These are phyloP conservation scores for Catunica adiposa DNA, from an alignment of 2,329 filamentous ascomycete species.

Conservation along the genomic window DNA sequence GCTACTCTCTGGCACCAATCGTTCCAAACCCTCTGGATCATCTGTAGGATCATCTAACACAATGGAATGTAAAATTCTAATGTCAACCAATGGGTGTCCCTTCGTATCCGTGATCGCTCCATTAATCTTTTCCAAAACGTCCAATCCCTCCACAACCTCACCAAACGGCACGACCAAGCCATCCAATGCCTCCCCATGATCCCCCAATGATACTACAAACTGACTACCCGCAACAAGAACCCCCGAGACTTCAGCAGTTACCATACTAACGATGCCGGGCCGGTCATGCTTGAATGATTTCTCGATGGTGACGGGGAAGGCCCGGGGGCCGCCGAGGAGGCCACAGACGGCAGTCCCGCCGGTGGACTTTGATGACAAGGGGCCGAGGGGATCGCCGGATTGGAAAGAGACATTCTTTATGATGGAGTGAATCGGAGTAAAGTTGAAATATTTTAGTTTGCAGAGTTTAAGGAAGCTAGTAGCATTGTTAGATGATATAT, in stretches of 20 bases:
- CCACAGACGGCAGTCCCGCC: constrained; percentile 92
- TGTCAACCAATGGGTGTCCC: constrained; percentile 80
- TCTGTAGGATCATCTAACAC: constrained; percentile 83
- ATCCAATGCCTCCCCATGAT: constrained; percentile 78
- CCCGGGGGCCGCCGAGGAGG: constrained; percentile 52
- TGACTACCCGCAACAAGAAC: constrained; percentile 73
- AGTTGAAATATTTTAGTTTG: constrained; percentile 99
- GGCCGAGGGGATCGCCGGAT: constrained; percentile 84
- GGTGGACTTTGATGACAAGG: constrained; percentile 68
- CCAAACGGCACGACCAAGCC: constrained; percentile 92
- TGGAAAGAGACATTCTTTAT: constrained; percentile 95
- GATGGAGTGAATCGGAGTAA: constrained; percentile 76
- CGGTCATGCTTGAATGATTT: constrained; percentile 78
- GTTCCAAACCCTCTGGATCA: constrained; percentile 52
- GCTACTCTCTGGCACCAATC: constrained; percentile 50
- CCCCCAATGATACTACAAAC: constrained; percentile 82
- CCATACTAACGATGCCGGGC: constrained; percentile 91
- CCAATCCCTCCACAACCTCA: constrained; percentile 89
- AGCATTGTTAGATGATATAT: background rate
- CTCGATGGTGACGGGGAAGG: constrained; percentile 70
- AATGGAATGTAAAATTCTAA: constrained; percentile 83
- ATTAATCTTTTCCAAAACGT: constrained; percentile 86
- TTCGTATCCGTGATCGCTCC: constrained; percentile 71
- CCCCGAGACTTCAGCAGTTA: constrained; percentile 67
- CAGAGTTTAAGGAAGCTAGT: constrained; percentile 88